Conservation (phyloP, 169 alveolate genomes). For the Plasmodium fragile region DNA sequence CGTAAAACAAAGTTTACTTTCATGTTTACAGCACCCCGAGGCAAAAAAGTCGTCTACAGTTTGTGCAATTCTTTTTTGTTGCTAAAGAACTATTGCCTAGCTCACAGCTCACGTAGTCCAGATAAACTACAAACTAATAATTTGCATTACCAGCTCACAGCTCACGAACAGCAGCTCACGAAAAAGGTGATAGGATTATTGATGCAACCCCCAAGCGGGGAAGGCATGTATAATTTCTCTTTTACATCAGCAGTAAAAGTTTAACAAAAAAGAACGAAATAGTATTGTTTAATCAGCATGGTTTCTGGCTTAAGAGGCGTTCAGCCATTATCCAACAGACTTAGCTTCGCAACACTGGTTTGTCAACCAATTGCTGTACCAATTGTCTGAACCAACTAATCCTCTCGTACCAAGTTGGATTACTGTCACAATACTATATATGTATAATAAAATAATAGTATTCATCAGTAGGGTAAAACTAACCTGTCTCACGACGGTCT, state of each 20-base stretch:
- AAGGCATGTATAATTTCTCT: too few relatives aligned
- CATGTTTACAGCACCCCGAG: slow-evolving; percentile 60
- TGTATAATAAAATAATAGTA: slow-evolving; percentile 80
- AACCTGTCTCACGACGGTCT: not conserved
- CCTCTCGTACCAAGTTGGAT: slow-evolving; percentile 68
- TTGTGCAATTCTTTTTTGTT: not conserved
- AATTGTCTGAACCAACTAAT: slow-evolving; percentile 34
- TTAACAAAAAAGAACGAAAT: too few relatives aligned
- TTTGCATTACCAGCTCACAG: too few relatives aligned
- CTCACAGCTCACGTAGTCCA: too few relatives aligned
- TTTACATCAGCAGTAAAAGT: too few relatives aligned
- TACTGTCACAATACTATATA: slow-evolving; percentile 66
- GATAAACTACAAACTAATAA: too few relatives aligned
- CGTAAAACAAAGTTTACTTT: slow-evolving; percentile 24
- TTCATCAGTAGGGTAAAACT: not conserved
- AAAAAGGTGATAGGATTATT: too few relatives aligned
- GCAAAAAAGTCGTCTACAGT: slow-evolving; percentile 27
- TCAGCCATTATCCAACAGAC: slow-evolving; percentile 92
- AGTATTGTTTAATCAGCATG: slow-evolving; percentile 73
- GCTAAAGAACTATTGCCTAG: not conserved
- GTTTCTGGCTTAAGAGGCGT: slow-evolving; percentile 92
- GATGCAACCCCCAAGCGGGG: too few relatives aligned
- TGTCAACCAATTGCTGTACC: slow-evolving; percentile 46
- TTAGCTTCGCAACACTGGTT: slow-evolving; percentile 81
- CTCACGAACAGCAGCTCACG: too few relatives aligned